A percentile compares a stretch with the other conserved stretches of the same genome.
phyloP scores from a whole-genome alignment of 2,329 filamentous ascomycete genomes.

The Fusarium zealandicum region DNA sequence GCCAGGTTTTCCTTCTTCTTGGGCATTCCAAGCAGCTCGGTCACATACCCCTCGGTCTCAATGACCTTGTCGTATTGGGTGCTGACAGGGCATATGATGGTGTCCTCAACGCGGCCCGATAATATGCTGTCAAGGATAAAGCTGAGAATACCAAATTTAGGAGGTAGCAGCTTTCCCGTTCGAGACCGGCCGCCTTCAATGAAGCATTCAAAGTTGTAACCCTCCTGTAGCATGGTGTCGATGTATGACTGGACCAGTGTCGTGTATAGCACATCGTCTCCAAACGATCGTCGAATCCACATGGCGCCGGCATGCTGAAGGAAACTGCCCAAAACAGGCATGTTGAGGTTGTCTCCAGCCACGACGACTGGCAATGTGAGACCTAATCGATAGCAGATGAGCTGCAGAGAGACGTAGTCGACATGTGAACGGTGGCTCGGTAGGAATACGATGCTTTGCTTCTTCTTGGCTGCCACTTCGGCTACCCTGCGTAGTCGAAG shows the following conservation, averaged over 20 bases:
- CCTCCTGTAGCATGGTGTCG: constrained; percentile 86
- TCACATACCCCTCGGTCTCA: constrained; percentile 96
- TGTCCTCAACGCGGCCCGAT: constrained; percentile 86
- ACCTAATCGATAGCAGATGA: constrained; percentile 94
- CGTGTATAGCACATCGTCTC: constrained; percentile 87
- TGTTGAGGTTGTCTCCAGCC: constrained; percentile 94
- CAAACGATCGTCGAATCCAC: constrained; percentile 94
- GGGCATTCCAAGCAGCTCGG: constrained; percentile 88
- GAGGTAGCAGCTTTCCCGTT: constrained; percentile 90
- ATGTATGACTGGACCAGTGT: constrained; percentile 97
- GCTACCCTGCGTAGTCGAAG: constrained; percentile 82
- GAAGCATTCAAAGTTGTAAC: constrained; percentile 96
- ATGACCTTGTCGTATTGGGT: constrained; percentile 99
- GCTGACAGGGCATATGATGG: constrained; percentile 92
- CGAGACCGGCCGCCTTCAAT: constrained; percentile 93
- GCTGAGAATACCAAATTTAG: constrained; percentile 93
- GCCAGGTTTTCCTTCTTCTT: constrained; percentile 95
- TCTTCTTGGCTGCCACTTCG: constrained; percentile 80
- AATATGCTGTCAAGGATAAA: constrained; percentile 92
- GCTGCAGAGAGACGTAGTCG: constrained; percentile 92
- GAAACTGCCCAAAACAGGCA: constrained; percentile 87
- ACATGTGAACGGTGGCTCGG: constrained; percentile 95
- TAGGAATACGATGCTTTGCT: constrained; percentile 94
- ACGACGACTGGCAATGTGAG: constrained; percentile 90
- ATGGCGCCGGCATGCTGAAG: constrained; percentile 96